Conservation (phyloP, 139 green algal species). For the Eudorina sp. region DNA sequence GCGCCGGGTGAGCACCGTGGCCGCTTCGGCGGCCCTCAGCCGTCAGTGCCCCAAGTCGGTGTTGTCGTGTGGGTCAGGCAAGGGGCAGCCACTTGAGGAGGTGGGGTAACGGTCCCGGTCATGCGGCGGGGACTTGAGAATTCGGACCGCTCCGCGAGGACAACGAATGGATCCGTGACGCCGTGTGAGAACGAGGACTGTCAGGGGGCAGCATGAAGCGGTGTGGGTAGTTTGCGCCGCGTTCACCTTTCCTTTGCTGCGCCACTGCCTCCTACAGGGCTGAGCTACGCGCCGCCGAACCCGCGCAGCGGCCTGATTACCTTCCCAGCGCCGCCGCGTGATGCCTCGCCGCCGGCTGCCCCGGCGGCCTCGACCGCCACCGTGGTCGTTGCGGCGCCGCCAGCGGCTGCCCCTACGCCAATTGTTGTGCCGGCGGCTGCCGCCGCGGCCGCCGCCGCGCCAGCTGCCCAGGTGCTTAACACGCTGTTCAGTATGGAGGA, state of each 20-base stretch:
- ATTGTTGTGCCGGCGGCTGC: neutral
- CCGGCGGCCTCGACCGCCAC: neutral
- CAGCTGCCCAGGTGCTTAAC: neutral
- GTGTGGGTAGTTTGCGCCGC: too few relatives aligned
- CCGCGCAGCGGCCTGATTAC: neutral
- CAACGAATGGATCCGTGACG: too few relatives aligned
- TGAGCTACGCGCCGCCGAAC: constrained; percentile 59
- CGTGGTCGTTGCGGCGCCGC: constrained; percentile 11
- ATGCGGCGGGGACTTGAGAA: too few relatives aligned
- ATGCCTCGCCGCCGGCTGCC: neutral
- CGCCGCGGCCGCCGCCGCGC: neutral
- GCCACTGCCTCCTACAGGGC: constrained; percentile 35
- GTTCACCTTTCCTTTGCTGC: neutral
- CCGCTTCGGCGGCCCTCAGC: too few relatives aligned
- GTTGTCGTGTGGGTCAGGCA: too few relatives aligned
- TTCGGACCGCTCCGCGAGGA: too few relatives aligned
- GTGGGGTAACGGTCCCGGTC: too few relatives aligned
- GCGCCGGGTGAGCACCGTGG: constrained; percentile 76
- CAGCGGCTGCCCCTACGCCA: neutral
- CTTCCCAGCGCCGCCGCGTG: neutral
- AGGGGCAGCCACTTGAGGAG: too few relatives aligned
- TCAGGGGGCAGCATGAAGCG: too few relatives aligned
- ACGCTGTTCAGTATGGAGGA: constrained; percentile 82
- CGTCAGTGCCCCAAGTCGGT: too few relatives aligned
- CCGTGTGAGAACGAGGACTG: too few relatives aligned